Evolutionary conservation across 2,329 filamentous ascomycete genomes (phyloP).

Genomic region (Pseudogymnoascus sp.): DNA sequence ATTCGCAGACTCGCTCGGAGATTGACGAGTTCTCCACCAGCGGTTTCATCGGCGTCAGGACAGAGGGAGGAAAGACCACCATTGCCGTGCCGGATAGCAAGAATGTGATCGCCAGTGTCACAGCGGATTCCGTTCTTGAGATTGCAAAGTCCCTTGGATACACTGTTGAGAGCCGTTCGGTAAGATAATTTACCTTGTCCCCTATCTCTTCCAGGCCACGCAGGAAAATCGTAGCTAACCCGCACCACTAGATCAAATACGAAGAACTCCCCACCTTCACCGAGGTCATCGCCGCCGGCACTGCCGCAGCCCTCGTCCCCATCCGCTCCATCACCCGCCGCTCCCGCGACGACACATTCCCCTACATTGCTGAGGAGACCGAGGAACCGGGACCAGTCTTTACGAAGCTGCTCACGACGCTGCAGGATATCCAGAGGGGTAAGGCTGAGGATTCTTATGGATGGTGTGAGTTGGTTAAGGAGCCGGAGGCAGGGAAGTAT

Average conservation of each 20-base stretch:
- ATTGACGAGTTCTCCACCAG: slow-evolving; percentile 95
- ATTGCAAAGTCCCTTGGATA: slow-evolving; percentile 75
- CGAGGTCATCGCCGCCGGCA: slow-evolving; percentile 88
- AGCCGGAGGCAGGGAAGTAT: slow-evolving; percentile 25
- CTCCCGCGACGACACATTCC: slow-evolving; percentile 42
- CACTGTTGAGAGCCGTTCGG: slow-evolving; percentile 68
- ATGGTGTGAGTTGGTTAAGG: slow-evolving; percentile 27
- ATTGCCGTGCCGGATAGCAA: slow-evolving; percentile 81
- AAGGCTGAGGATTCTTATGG: slow-evolving; percentile 58
- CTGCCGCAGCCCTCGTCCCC: slow-evolving; percentile 82
- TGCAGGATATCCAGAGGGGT: slow-evolving; percentile 82
- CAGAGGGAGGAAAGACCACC: slow-evolving; percentile 50
- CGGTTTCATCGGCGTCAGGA: slow-evolving; percentile 77
- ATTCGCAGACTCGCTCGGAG: slow-evolving; percentile 74
- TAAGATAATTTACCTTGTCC: slow-evolving; percentile 33
- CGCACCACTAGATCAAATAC: slow-evolving; percentile 51
- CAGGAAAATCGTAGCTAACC: neutral
- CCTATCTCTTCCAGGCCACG: neutral
- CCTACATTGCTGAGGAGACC: slow-evolving; percentile 46
- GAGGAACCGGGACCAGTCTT: slow-evolving; percentile 69
- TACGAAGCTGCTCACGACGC: slow-evolving; percentile 61
- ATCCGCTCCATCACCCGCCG: slow-evolving; percentile 82
- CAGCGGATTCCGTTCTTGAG: slow-evolving; percentile 67
- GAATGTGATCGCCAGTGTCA: slow-evolving; percentile 82
- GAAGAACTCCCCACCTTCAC: slow-evolving; percentile 50